A percentile compares a stretch with the other conserved stretches of the same genome.
These are phyloP conservation scores for Tetrahymena thermophila DNA, from an alignment of 73 alveolate genomes.

Conservation along the genomic window DNA sequence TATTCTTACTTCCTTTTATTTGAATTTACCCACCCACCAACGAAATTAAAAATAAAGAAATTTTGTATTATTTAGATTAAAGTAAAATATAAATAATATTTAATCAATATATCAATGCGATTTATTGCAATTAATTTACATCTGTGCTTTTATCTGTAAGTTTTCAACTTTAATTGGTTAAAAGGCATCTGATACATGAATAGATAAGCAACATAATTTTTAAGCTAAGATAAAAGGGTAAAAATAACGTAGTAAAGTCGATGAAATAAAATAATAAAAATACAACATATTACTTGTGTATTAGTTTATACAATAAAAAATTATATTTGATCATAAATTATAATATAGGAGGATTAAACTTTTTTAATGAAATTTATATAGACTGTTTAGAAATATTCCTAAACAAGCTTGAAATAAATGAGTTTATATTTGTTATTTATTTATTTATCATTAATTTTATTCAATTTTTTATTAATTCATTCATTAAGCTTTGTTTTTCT, in stretches of 20 bases:
- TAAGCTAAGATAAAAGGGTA: neutral
- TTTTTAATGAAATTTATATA: neutral
- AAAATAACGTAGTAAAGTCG: neutral
- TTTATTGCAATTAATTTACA: neutral
- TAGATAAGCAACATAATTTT: no score
- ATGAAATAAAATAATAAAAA: neutral
- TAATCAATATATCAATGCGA: neutral
- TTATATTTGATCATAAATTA: no score
- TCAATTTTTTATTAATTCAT: neutral
- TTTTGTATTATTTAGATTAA: no score
- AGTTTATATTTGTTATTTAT: neutral
- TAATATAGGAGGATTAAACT: neutral
- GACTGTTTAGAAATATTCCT: neutral
- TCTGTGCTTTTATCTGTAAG: neutral
- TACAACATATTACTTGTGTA: neutral
- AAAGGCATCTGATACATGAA: neutral
- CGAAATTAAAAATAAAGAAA: no score
- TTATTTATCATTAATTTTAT: neutral
- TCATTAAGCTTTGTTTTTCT: neutral
- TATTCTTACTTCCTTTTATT: no score
- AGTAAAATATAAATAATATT: no score
- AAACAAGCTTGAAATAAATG: neutral
- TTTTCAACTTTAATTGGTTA: neutral
- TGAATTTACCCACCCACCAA: neutral
- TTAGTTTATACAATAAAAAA: no score